Evolutionary conservation across 1,284 basidiomycete species (phyloP).

Genomic region (Ceratobasidium sp.): DNA sequence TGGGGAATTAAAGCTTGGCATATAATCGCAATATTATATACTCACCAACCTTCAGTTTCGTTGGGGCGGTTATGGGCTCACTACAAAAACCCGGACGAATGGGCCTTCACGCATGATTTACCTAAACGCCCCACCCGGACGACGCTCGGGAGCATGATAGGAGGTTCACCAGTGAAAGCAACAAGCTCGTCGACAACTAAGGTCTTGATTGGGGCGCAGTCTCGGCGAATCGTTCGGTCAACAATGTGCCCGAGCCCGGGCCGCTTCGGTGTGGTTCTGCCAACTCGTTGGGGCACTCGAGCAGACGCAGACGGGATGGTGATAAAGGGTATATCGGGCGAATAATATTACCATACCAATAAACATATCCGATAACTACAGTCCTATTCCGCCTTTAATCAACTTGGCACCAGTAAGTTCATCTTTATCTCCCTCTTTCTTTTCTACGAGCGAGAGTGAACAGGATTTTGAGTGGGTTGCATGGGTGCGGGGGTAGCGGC

Average conservation of each 20-base stretch:
- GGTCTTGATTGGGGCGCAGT: background rate
- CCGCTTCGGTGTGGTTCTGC: background rate
- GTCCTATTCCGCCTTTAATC: constrained; percentile 64
- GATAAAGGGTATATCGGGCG: background rate
- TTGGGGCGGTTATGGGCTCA: constrained; percentile 76
- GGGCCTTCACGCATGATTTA: background rate
- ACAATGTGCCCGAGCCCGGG: constrained; percentile 22
- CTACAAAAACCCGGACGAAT: constrained; percentile 58
- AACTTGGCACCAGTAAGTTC: constrained; percentile 65
- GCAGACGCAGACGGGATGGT: background rate
- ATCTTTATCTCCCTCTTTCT: constrained; percentile 62
- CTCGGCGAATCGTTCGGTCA: background rate
- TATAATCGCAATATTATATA: background rate
- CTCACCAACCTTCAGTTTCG: background rate
- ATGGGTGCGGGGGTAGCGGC: background rate
- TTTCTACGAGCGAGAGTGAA: constrained; percentile 46
- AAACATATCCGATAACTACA: constrained; percentile 44
- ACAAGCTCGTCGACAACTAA: constrained; percentile 56
- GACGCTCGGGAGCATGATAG: constrained; percentile 90
- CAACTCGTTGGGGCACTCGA: constrained; percentile 29
- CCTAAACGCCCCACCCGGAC: constrained; percentile 75
- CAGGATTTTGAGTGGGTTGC: background rate
- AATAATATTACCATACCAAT: constrained; percentile 47
- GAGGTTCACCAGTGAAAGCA: constrained; percentile 79
- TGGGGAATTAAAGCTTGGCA: constrained; percentile 87